Evolutionary conservation across 1,139 yeast species (phyloP).

Genomic region (Yamadazyma sp.): DNA sequence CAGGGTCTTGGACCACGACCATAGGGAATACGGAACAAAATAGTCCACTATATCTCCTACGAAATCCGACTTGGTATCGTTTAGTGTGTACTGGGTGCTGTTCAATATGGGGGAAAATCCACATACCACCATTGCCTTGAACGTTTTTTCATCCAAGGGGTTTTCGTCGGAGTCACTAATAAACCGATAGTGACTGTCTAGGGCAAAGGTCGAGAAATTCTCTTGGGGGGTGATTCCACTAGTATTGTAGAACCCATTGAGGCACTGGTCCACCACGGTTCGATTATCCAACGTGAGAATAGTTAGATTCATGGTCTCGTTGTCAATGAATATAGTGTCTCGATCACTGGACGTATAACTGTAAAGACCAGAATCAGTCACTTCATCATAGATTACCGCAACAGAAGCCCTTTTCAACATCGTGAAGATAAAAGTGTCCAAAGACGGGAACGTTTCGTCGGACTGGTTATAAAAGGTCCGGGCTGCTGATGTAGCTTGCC

Average conservation of each 20-base stretch:
- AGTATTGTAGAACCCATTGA: constrained; percentile 2
- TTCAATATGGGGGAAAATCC: constrained; percentile 65
- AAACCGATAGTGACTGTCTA: constrained; percentile 37
- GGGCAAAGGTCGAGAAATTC: constrained; percentile 18
- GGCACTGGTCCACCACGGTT: constrained; percentile 7
- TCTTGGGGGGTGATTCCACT: neutral
- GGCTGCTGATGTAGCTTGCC: neutral
- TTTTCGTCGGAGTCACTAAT: constrained; percentile 28
- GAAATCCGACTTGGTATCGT: constrained; percentile 12
- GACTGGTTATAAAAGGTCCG: constrained; percentile 23
- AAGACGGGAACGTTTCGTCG: constrained; percentile 33
- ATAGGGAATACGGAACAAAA: constrained; percentile 39
- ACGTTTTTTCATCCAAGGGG: constrained; percentile 31
- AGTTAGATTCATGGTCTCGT: constrained; percentile 15
- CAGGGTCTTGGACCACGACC: constrained; percentile 54
- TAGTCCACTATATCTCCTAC: constrained; percentile 19
- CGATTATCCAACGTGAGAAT: constrained; percentile 2
- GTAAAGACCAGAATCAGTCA: constrained; percentile 11
- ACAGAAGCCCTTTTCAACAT: constrained; percentile 42
- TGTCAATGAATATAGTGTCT: constrained; percentile 20
- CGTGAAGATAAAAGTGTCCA: constrained; percentile 41
- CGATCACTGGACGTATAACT: constrained; percentile 20
- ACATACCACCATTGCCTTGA: constrained; percentile 41
- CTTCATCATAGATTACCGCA: constrained; percentile 29
- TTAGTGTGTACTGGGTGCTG: constrained; percentile 26